Conservation (phyloP, 257 asterid species). For the Fraxinus cuspidata region DNA sequence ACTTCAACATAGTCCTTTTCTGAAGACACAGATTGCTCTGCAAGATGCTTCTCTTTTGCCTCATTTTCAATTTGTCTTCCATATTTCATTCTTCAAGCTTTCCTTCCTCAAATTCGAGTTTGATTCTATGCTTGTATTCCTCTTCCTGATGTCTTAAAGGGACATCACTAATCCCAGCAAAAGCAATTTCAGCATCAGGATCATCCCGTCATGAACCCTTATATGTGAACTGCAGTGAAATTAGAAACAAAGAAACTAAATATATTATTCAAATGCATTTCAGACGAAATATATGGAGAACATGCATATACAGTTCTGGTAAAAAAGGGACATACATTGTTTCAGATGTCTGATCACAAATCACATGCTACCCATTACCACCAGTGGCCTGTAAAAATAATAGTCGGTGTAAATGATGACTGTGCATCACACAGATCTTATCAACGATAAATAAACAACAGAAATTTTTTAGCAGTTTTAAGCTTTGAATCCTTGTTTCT, state of each 20-base stretch:
- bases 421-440: conserved; percentile 17
- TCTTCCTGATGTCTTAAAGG: conserved; percentile 55
- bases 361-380: conserved; percentile 43
- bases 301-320: conserved; percentile 8
- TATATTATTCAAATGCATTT: neutral
- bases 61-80: conserved; percentile 92
- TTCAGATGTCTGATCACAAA: conserved; percentile 48
- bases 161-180: conserved; percentile 49
- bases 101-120: conserved; percentile 83
- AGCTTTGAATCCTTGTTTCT: conserved; percentile 79
- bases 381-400: conserved; percentile 47
- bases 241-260: neutral
- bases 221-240: conserved; percentile 60
- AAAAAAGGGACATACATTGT: conserved; percentile 54
- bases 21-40: conserved; percentile 33
- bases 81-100: conserved; percentile 49
- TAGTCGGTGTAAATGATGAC: conserved; percentile 24
- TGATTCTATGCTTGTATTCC: conserved; percentile 67
- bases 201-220: conserved; percentile 47
- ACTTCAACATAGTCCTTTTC: conserved; percentile 56
- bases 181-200: conserved; percentile 36
- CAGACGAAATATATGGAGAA: conserved; percentile 24
- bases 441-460: neutral
- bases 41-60: conserved; percentile 84
- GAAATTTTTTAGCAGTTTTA: conserved; percentile 28